Conservation (phyloP, 192 early-diverging fungal species). For the Podila verticillata region DNA sequence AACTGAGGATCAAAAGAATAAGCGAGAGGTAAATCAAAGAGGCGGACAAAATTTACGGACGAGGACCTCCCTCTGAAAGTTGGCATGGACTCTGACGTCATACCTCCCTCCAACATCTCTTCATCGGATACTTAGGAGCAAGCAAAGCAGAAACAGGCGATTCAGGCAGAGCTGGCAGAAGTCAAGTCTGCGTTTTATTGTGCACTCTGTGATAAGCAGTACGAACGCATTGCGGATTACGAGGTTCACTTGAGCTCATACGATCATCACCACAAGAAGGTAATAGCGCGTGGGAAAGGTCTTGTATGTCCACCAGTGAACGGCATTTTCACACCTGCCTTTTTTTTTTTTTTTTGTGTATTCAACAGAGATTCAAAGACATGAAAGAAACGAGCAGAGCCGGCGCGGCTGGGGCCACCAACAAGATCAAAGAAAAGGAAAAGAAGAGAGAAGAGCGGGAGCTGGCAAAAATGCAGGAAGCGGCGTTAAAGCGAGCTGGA, state of each 20-base stretch:
- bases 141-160: slow-evolving; percentile 54
- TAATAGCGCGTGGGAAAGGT: slow-evolving; percentile 21
- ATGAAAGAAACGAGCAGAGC: slow-evolving; percentile 70
- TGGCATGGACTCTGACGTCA: too few relatives aligned
- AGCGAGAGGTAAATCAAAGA: slow-evolving; percentile 62
- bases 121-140: too few relatives aligned
- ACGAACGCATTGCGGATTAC: slow-evolving; percentile 77
- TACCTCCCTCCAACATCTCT: too few relatives aligned
- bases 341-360: not conserved
- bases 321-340: not conserved
- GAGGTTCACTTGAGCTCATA: slow-evolving; percentile 81
- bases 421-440: slow-evolving; percentile 70
- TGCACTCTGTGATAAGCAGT: slow-evolving; percentile 81
- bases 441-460: slow-evolving; percentile 74
- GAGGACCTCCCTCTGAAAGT: too few relatives aligned
- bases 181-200: slow-evolving; percentile 84
- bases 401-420: slow-evolving; percentile 36
- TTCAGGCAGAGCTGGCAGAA: slow-evolving; percentile 65
- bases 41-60: too few relatives aligned
- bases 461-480: slow-evolving; percentile 70
- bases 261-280: slow-evolving; percentile 84
- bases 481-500: slow-evolving; percentile 60
- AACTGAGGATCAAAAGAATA: slow-evolving; percentile 61
- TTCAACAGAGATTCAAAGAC: slow-evolving; percentile 75
- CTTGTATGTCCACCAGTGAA: not conserved